Percentiles rank a stretch among this genome's conserved stretches.
Evolutionary conservation across 371 early-diverging fungal genomes (phyloP).

Genomic region (Thermomucor indicae-seudaticae): DNA sequence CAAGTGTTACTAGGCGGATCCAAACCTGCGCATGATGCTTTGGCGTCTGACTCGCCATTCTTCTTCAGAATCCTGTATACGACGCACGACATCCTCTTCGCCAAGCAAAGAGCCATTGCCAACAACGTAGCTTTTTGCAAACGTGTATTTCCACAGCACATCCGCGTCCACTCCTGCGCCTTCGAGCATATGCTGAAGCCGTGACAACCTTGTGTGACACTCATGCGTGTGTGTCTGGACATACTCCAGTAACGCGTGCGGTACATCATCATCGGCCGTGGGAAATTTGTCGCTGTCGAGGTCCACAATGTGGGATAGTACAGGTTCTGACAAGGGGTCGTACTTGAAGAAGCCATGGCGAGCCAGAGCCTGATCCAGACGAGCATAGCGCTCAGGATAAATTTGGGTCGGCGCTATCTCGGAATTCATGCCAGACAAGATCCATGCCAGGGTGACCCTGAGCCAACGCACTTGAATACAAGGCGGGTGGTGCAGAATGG

Average conservation of each 20-base stretch:
- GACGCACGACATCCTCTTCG: conserved; percentile 41
- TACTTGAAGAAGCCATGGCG: conserved; percentile 35
- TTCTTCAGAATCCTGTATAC: conserved; percentile 41
- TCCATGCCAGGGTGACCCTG: conserved; percentile 37
- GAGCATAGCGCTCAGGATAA: conserved; percentile 24
- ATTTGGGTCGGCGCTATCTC: conserved; percentile 21
- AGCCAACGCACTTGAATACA: conserved; percentile 24
- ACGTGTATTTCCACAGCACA: conserved; percentile 44
- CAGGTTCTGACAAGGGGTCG: conserved; percentile 33
- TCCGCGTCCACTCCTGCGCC: conserved; percentile 39
- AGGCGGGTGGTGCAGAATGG: conserved; percentile 16
- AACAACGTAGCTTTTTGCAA: conserved; percentile 36
- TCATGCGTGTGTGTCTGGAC: conserved; percentile 39
- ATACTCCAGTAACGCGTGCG: conserved; percentile 22
- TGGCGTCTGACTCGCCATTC: conserved; percentile 37
- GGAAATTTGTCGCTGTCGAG: conserved; percentile 6
- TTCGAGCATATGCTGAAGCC: conserved; percentile 37
- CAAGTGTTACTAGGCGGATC: too few species aligned
- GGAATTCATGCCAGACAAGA: conserved; percentile 27
- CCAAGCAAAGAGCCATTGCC: conserved; percentile 37
- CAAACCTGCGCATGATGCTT: too few species aligned
- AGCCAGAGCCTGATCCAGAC: conserved; percentile 18
- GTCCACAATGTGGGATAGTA: conserved; percentile 29
- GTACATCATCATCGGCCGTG: conserved; percentile 10
- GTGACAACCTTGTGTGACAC: conserved; percentile 33